A percentile compares a stretch with the other conserved stretches of the same genome.
phyloP scores from a whole-genome alignment of 2,329 filamentous ascomycete genomes.

The Remersonia thermophila region DNA sequence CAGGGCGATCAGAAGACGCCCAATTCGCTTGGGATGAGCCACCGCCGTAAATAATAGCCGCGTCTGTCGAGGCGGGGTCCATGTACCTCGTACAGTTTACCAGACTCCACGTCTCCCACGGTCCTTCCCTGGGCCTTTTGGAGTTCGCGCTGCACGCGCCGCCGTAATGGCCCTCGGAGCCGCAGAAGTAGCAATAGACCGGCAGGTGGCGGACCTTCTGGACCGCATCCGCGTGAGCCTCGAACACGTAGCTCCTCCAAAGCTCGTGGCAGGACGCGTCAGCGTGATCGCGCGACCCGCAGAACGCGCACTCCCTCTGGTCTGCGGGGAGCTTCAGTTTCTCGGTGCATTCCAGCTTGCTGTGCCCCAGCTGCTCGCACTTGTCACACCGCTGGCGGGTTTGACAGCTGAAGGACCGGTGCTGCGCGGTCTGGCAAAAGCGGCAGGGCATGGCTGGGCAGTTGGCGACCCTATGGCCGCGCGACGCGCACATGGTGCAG shows the following conservation, averaged over 20 bases:
- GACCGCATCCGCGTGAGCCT: constrained; percentile 22
- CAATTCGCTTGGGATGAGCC: not conserved
- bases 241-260: constrained; percentile 44
- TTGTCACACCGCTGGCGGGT: constrained; percentile 39
- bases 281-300: constrained; percentile 41
- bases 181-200: constrained; percentile 45
- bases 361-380: constrained; percentile 53
- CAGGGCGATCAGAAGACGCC: constrained; percentile 8
- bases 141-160: constrained; percentile 36
- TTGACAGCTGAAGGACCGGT: constrained; percentile 41
- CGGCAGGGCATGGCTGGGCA: constrained; percentile 38
- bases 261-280: constrained; percentile 48
- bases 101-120: constrained; percentile 40
- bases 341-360: constrained; percentile 37
- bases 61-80: constrained; percentile 30
- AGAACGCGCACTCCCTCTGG: constrained; percentile 49
- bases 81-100: constrained; percentile 37
- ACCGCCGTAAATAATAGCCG: constrained; percentile 25
- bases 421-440: constrained; percentile 33
- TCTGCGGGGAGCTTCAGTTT: constrained; percentile 37
- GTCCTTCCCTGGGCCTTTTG: constrained; percentile 12
- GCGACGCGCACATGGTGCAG: constrained; percentile 40
- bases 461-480: constrained; percentile 31
- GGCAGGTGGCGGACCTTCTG: constrained; percentile 38
- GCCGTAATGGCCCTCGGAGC: constrained; percentile 41